These are phyloP conservation scores for Linnemannia zychae DNA, from an alignment of 192 early-diverging fungal species.

Conservation along the genomic window DNA sequence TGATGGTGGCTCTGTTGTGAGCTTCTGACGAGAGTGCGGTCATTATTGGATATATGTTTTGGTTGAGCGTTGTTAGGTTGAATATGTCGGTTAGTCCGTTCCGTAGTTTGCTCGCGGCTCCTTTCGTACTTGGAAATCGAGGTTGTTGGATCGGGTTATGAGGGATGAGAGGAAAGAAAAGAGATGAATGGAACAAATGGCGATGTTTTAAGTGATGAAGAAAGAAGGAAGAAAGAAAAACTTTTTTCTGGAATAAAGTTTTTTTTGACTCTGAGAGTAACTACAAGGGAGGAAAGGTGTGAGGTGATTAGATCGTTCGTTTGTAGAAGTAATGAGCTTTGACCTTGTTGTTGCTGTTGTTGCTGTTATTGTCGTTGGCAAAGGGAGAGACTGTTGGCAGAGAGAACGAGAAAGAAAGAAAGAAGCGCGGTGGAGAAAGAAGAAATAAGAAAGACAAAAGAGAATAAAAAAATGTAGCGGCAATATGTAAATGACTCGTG, in stretches of 20 bases:
- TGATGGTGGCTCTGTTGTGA: slow-evolving; percentile 11
- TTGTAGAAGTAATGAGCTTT: background rate
- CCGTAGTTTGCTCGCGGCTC: background rate
- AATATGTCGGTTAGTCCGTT: background rate
- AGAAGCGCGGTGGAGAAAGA: background rate
- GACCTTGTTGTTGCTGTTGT: slow-evolving; percentile 1
- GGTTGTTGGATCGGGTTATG: background rate
- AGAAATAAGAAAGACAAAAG: slow-evolving; percentile 3
- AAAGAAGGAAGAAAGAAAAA: slow-evolving; percentile 8
- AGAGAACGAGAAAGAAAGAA: background rate
- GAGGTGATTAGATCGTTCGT: background rate
- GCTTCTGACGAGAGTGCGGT: slow-evolving; percentile 16
- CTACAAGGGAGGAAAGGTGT: background rate
- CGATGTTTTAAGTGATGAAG: slow-evolving; percentile 4
- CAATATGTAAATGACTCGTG: background rate
- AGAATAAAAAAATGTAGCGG: background rate
- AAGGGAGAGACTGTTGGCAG: too few relatives aligned
- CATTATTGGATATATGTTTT: slow-evolving; percentile 4
- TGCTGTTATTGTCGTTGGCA: too few relatives aligned
- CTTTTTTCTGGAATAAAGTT: background rate
- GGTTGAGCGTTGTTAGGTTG: background rate
- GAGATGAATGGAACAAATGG: background rate
- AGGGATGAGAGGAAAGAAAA: background rate
- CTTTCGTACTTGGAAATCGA: background rate
- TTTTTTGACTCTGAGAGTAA: background rate